Percentiles rank a stretch among this genome's conserved stretches.
These are phyloP conservation scores for Jimgerdemannia lactiflua DNA, from an alignment of 192 early-diverging fungal species.

Conservation along the genomic window DNA sequence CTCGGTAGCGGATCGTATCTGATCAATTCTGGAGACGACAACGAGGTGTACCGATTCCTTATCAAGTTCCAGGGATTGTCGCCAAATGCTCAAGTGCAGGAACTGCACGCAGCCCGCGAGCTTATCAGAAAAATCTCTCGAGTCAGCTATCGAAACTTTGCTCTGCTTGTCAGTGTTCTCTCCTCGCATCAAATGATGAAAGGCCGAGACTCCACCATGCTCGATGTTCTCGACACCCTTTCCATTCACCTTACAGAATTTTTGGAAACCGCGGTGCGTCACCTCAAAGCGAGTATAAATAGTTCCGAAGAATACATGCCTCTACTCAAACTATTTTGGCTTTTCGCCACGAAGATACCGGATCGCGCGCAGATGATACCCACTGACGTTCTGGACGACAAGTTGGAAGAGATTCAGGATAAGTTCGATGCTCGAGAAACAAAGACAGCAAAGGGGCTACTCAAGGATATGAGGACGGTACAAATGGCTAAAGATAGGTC, in stretches of 20 bases:
- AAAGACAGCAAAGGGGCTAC: not conserved
- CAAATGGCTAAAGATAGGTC: not conserved
- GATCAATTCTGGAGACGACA: not conserved
- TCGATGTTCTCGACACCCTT: not conserved
- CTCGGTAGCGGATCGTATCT: no score
- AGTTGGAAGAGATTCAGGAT: not conserved
- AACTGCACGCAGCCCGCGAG: not conserved
- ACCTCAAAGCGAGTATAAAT: not conserved
- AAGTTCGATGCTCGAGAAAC: not conserved
- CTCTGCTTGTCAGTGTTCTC: not conserved
- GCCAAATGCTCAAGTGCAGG: not conserved
- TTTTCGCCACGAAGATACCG: not conserved
- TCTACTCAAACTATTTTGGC: not conserved
- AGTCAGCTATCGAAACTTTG: not conserved
- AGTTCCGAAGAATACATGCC: not conserved
- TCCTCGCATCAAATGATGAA: not conserved
- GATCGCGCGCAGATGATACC: not conserved
- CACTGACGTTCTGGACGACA: not conserved
- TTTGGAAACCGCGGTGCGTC: not conserved
- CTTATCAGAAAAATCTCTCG: not conserved
- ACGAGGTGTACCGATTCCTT: not conserved
- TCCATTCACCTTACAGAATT: not conserved
- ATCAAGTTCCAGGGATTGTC: not conserved
- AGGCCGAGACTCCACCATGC: not conserved
- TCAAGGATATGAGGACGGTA: not conserved